phyloP scores from a whole-genome alignment of 495 filamentous ascomycete species.

The Trichoderma gamsii region DNA sequence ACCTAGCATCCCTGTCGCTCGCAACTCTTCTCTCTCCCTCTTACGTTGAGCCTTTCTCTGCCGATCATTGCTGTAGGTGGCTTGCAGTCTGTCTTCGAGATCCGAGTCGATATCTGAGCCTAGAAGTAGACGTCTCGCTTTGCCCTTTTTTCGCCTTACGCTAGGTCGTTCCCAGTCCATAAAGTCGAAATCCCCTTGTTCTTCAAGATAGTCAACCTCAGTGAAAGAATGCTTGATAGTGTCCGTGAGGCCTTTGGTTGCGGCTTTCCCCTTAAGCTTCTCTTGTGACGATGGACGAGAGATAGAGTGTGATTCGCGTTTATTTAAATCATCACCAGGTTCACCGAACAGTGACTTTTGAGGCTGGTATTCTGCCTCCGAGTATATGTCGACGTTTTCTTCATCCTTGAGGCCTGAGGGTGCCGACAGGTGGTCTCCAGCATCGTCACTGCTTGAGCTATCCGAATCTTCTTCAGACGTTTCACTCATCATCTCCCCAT shows the following conservation, averaged over 20 bases:
- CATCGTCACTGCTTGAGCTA: background rate
- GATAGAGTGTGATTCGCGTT: background rate
- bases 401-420: background rate
- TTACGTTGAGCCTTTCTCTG: slow-evolving; percentile 75
- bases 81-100: slow-evolving; percentile 53
- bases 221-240: slow-evolving; percentile 59
- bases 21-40: slow-evolving; percentile 67
- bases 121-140: slow-evolving; percentile 47
- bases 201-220: background rate
- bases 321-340: background rate
- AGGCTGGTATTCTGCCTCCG: background rate
- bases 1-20: slow-evolving; percentile 71
- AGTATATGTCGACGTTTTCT: slow-evolving; percentile 19
- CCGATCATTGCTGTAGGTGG: slow-evolving; percentile 70
- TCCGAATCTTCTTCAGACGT: background rate
- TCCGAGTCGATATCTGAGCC: slow-evolving; percentile 67
- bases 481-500: slow-evolving; percentile 26
- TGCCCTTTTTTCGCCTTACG: slow-evolving; percentile 45
- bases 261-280: too few relatives aligned
- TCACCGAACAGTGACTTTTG: background rate
- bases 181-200: slow-evolving; percentile 62
- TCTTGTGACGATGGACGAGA: too few relatives aligned
- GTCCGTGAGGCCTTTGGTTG: slow-evolving; percentile 46
- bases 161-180: slow-evolving; percentile 72
- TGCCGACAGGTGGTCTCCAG: background rate